phyloP scores from a whole-genome alignment of 257 asterid genomes.

The Paraleonurus japonicus region DNA sequence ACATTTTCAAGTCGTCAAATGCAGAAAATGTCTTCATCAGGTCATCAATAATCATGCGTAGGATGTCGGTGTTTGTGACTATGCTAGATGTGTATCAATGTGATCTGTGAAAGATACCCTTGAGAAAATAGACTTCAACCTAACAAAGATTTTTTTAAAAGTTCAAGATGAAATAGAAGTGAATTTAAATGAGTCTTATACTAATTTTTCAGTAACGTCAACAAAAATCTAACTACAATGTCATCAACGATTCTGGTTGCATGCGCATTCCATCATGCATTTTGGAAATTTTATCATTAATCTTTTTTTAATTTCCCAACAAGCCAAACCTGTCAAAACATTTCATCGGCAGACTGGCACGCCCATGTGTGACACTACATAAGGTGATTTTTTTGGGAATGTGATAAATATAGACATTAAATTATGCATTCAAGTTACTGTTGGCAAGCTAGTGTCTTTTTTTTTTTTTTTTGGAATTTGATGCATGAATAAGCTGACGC shows the following conservation, averaged over 20 bases:
- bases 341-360: neutral
- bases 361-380: neutral
- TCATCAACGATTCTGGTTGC: neutral
- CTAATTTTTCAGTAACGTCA: too few relatives aligned
- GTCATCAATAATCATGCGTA: conserved; percentile 2
- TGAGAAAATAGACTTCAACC: neutral
- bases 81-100: neutral
- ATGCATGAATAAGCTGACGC: neutral
- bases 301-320: neutral
- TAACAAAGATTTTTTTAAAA: neutral
- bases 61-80: neutral
- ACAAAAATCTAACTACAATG: neutral
- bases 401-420: neutral
- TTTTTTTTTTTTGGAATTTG: neutral
- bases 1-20: neutral
- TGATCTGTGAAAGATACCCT: neutral
- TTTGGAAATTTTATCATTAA: neutral
- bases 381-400: neutral
- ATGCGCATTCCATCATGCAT: neutral
- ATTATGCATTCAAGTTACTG: conserved; percentile 2
- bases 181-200: neutral
- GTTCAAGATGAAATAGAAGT: neutral
- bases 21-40: neutral
- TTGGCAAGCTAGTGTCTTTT: neutral
- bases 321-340: neutral